Conservation (phyloP, 129 eudicot genomes). For the Lactuca sativa region DNA sequence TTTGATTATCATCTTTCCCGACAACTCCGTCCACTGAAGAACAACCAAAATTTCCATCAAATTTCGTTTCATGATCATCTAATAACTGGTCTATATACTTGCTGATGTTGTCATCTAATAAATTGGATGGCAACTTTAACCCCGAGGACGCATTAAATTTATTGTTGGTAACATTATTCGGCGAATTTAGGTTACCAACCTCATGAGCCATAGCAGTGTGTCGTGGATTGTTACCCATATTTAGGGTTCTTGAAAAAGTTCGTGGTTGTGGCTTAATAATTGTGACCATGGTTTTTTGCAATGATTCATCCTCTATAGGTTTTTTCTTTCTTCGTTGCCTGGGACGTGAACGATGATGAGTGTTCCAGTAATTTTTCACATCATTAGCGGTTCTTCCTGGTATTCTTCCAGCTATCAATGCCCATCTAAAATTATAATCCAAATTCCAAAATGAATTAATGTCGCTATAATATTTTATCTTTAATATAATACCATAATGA, state of each 20-base stretch:
- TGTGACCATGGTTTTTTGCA: neutral
- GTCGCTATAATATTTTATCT: neutral
- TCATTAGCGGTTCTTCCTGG: conserved; percentile 31
- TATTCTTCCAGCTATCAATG: conserved; percentile 24
- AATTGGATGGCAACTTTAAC: neutral
- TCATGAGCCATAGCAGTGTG: neutral
- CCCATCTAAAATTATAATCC: conserved; percentile 42
- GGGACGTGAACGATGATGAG: neutral
- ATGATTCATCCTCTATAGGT: too few species aligned
- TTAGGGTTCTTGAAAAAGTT: conserved; percentile 5
- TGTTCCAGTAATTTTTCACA: conserved; percentile 31
- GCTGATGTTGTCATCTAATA: neutral
- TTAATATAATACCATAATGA: too few species aligned
- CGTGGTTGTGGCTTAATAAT: conserved; percentile 14
- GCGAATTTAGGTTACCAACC: neutral
- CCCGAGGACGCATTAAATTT: neutral
- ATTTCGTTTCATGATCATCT: neutral
- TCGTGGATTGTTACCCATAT: neutral
- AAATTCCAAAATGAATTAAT: neutral
- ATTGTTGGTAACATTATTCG: neutral
- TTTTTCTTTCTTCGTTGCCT: conserved; percentile 3
- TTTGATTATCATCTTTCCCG: neutral
- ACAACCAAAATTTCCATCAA: neutral
- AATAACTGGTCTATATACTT: neutral
- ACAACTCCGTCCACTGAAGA: neutral